phyloP scores from a whole-genome alignment of 164 flowering plant genomes.

The Euptelea pleiosperma region DNA sequence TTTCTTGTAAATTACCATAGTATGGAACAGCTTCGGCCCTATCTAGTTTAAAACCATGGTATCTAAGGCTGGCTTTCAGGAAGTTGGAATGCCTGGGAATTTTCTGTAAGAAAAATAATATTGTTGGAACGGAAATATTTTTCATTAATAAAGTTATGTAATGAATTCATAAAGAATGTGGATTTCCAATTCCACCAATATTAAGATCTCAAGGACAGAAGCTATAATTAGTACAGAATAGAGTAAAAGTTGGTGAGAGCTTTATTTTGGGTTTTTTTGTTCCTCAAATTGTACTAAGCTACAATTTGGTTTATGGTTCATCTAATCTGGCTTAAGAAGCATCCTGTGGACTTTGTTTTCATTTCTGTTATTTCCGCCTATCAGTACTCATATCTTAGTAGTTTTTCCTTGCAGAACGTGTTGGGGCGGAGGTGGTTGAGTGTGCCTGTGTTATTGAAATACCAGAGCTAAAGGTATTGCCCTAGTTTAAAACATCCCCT shows the following conservation, averaged over 20 bases:
- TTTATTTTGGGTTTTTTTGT: no score
- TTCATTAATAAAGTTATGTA: no score
- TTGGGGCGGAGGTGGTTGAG: conserved; percentile 80
- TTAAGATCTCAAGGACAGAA: not conserved
- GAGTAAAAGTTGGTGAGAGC: no score
- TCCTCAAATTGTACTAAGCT: no score
- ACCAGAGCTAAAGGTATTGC: conserved; percentile 71
- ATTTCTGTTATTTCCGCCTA: not conserved
- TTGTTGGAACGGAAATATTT: no score
- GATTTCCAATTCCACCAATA: not conserved
- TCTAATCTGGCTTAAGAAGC: not conserved
- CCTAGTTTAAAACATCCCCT: not conserved
- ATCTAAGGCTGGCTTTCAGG: not conserved
- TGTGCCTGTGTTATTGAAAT: conserved; percentile 92
- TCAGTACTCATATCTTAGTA: not conserved
- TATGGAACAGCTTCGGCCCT: no score
- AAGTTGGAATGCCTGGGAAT: not conserved
- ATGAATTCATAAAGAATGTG: not conserved
- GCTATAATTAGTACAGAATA: no score
- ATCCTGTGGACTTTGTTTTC: not conserved
- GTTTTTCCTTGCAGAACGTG: conserved; percentile 65
- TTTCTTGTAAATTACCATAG: not conserved
- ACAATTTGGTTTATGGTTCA: not conserved
- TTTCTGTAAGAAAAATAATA: not conserved
- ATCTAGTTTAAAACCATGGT: not conserved